Percentiles rank a stretch among this genome's conserved stretches.
Conservation (phyloP, 73 alveolate species). For the Durusdinium trenchii region DNA sequence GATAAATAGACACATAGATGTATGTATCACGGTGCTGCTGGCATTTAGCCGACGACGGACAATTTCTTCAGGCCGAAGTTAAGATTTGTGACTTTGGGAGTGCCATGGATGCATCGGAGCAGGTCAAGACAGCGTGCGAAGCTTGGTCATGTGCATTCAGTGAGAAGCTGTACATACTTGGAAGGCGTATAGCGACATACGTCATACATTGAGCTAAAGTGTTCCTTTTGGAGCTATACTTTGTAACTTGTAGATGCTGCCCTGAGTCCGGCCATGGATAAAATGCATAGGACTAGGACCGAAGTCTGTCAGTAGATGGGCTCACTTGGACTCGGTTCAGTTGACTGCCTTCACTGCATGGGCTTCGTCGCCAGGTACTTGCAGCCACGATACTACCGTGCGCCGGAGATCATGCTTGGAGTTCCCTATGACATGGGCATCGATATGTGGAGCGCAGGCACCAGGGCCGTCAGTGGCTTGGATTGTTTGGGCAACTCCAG, state of each 20-base stretch:
- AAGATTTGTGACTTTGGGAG: conserved; percentile 94
- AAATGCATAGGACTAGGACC: too few species aligned
- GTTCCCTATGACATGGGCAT: conserved; percentile 97
- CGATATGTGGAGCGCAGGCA: conserved; percentile 98
- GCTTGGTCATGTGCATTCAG: neutral
- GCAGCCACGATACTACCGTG: conserved; percentile 97
- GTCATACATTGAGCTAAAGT: too few species aligned
- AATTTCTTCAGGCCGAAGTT: conserved; percentile 55
- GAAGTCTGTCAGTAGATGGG: neutral
- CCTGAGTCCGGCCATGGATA: too few species aligned
- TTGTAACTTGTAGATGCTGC: too few species aligned
- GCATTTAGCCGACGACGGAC: neutral
- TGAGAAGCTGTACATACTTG: too few species aligned
- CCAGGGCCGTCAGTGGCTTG: neutral
- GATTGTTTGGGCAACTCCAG: neutral
- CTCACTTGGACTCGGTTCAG: neutral
- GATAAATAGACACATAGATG: neutral
- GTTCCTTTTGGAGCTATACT: too few species aligned
- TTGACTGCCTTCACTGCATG: neutral
- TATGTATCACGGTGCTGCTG: neutral
- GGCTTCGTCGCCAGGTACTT: too few species aligned
- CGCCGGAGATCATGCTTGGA: conserved; percentile 98
- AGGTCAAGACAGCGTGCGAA: conserved; percentile 93
- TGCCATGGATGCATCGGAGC: conserved; percentile 93
- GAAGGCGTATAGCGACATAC: too few species aligned